phyloP scores from a whole-genome alignment of 495 filamentous ascomycete species.

The Tuber umbilicatum region DNA sequence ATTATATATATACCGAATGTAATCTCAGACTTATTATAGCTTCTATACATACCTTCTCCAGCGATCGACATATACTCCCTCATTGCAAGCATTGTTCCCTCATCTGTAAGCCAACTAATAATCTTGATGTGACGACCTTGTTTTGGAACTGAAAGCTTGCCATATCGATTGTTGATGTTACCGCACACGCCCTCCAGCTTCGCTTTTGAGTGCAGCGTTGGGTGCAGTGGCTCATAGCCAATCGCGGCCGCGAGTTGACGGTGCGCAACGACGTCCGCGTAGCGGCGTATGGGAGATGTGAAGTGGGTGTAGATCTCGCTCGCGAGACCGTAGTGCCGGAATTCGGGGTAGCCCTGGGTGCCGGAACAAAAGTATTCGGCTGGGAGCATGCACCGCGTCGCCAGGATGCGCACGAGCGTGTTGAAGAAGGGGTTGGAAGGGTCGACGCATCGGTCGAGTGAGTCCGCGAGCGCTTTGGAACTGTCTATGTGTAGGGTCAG shows the following conservation, averaged over 20 bases:
- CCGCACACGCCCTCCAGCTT: slow-evolving; percentile 89
- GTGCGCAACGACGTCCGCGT: slow-evolving; percentile 88
- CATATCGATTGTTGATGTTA: slow-evolving; percentile 95
- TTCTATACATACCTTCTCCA: no score
- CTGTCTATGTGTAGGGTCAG: slow-evolving; percentile 73
- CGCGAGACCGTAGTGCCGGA: slow-evolving; percentile 93
- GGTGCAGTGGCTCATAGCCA: slow-evolving; percentile 76
- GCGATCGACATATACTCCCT: no score
- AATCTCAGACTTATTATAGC: no score
- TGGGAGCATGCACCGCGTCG: no score
- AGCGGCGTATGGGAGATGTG: slow-evolving; percentile 93
- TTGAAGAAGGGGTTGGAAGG: slow-evolving; percentile 91
- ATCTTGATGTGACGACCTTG: no score
- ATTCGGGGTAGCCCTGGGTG: slow-evolving; percentile 83
- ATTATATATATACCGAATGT: no score
- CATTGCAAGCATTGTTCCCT: no score
- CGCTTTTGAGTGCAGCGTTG: slow-evolving; percentile 63
- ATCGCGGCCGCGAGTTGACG: no score
- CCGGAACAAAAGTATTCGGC: no score
- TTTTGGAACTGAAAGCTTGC: no score
- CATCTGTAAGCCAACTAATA: no score
- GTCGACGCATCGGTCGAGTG: slow-evolving; percentile 76
- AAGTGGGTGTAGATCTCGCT: no score
- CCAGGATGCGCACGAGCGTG: slow-evolving; percentile 91
- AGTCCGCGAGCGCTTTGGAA: slow-evolving; percentile 82